phyloP scores from a whole-genome alignment of 768 basidiomycete species.

The Mycena crocata region DNA sequence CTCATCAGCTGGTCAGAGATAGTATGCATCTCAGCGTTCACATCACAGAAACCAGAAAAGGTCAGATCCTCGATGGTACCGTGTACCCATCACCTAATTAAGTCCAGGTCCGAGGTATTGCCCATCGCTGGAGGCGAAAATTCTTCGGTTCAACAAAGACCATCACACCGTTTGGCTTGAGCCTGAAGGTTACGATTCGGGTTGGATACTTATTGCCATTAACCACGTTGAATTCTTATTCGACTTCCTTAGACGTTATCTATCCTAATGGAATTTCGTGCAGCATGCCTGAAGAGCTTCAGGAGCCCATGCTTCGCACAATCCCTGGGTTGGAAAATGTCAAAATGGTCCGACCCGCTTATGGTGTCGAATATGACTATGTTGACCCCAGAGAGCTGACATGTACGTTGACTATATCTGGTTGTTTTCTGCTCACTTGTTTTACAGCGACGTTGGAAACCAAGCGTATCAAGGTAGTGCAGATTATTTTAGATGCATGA shows the following conservation, averaged over 20 bases:
- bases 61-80: constrained; percentile 45
- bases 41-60: constrained; percentile 91
- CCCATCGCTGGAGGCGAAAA: constrained; percentile 90
- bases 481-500: neutral
- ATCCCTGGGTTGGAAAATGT: constrained; percentile 88
- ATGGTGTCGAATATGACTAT: constrained; percentile 94
- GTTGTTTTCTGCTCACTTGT: neutral
- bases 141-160: constrained; percentile 80
- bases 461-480: constrained; percentile 75
- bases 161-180: constrained; percentile 89
- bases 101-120: constrained; percentile 87
- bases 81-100: neutral
- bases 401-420: constrained; percentile 56
- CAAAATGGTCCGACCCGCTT: constrained; percentile 85
- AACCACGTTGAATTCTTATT: constrained; percentile 4
- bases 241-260: constrained; percentile 71
- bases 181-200: constrained; percentile 91
- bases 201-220: constrained; percentile 47
- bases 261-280: constrained; percentile 94
- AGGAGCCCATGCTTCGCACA: constrained; percentile 85
- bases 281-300: constrained; percentile 87
- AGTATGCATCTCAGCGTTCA: constrained; percentile 85
- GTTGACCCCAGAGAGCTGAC: constrained; percentile 86
- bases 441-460: constrained; percentile 86
- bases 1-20: constrained; percentile 80